Evolutionary conservation across 331 rosid genomes (phyloP), one percentile per base, ranked within the genome.

Genomic region (Pyrus hybrid): DNA sequence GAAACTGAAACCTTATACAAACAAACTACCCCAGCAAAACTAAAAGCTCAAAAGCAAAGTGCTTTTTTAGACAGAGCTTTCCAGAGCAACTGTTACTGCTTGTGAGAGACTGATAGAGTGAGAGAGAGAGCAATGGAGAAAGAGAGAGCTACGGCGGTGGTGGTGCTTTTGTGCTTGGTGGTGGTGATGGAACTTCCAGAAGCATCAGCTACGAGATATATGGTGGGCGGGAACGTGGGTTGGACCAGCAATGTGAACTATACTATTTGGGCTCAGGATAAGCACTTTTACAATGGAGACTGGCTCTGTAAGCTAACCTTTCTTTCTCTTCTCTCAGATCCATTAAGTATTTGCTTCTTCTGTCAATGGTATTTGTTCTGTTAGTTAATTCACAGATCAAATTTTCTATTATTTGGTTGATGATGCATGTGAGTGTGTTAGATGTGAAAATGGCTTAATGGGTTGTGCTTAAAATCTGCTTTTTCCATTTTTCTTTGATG

Each of bases 211-310:
- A 79, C 79, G 17, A 81, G 88, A 68, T 86, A 71, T 77, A 86
- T 4, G 1, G 97, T 92, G 4, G 99, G 99, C 35, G 83, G 62
- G 16, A 90, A 57, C 61, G 71, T 65, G 89, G 96, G 96, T 23
- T 95, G 99, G 99, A 77, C 30, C 53, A 66, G 87, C 60, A 86
- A 87, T 84, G 68, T 90, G 3, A 95, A 95, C 86, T 92, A 89
- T 84, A 92, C 97, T 32, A 57, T 74, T 6, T 95, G 97, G 97
- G 92, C 93, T 23, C 76, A 70, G 75, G 93, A 20, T 43, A 82
- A 71, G 67, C 92, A 95, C 79, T 95, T 95, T 92, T 92, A 92
- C 90, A 85, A 85, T 73, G 96, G 87, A 54, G 99, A 95, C 54
- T 95, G 96, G 97, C 96, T 95, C 71, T 92, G 97, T 95, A 90